Evolutionary conservation across 1,284 basidiomycete genomes (phyloP).

Genomic region (Fomitopsis palustris): DNA sequence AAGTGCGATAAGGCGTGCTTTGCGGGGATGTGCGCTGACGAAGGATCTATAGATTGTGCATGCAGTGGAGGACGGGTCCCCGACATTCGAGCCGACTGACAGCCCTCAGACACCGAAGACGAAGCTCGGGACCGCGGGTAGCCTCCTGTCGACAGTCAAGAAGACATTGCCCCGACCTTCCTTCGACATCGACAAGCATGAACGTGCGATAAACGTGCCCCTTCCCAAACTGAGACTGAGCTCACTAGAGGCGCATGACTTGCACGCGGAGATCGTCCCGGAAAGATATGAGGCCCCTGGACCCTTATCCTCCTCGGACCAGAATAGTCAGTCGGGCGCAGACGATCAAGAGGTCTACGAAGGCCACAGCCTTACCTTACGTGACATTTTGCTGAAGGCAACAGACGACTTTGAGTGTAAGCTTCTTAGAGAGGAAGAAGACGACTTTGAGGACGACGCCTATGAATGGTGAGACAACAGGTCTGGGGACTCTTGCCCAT

Average conservation of each 20-base stretch:
- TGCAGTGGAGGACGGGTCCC: conserved; percentile 17
- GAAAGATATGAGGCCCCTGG: conserved; percentile 5
- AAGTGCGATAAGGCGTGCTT: not conserved
- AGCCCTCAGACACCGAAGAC: conserved; percentile 6
- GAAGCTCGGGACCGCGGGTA: conserved; percentile 15
- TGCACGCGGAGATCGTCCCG: conserved; percentile 5
- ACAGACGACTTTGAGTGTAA: conserved; percentile 14
- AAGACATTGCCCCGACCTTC: conserved; percentile 16
- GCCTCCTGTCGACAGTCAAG: conserved; percentile 19
- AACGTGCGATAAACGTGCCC: conserved; percentile 2
- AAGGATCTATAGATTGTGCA: conserved; percentile 14
- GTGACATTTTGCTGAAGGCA: conserved; percentile 23
- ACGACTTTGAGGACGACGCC: conserved; percentile 17
- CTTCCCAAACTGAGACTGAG: conserved; percentile 9
- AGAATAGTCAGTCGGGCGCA: conserved; percentile 4
- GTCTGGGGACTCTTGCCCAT: no score
- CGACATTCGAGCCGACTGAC: conserved; percentile 7
- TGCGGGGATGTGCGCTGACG: not conserved
- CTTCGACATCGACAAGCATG: conserved; percentile 20
- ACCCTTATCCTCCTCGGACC: conserved; percentile 4
- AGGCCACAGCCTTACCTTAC: conserved; percentile 23
- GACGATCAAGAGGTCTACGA: conserved; percentile 18
- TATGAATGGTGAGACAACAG: conserved; percentile 15
- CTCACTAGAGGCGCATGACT: conserved; percentile 1
- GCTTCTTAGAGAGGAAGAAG: conserved; percentile 12